These are phyloP conservation scores for Exidia glandulosa DNA, from an alignment of 768 basidiomycete genomes.

Conservation along the genomic window DNA sequence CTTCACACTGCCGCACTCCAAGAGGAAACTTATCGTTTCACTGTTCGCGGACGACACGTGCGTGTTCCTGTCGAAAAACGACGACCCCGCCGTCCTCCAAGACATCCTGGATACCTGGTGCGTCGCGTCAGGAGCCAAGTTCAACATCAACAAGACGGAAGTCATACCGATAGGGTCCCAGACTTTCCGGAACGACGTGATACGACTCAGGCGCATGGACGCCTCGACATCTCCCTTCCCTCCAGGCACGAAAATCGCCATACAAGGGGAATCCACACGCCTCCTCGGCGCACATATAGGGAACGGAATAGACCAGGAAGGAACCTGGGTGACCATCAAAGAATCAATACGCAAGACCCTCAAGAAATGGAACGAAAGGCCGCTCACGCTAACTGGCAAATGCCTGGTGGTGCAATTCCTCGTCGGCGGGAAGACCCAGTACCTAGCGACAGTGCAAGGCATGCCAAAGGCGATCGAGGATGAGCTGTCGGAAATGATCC, in stretches of 20 bases:
- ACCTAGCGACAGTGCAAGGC: conserved; percentile 22
- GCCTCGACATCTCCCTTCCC: conserved; percentile 6
- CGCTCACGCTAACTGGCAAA: conserved; percentile 21
- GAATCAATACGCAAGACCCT: conserved; percentile 18
- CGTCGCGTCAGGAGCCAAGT: conserved; percentile 28
- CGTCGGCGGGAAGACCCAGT: conserved; percentile 24
- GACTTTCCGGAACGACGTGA: conserved; percentile 9
- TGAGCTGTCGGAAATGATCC: conserved; percentile 10
- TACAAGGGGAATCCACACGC: conserved; percentile 18
- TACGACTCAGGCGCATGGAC: neutral
- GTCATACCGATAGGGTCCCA: conserved; percentile 23
- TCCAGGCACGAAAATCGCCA: conserved; percentile 13
- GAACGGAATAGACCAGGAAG: conserved; percentile 13
- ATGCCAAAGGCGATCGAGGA: conserved; percentile 22
- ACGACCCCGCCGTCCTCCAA: conserved; percentile 16
- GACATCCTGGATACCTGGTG: conserved; percentile 29
- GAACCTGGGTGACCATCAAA: conserved; percentile 17
- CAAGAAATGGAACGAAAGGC: conserved; percentile 14
- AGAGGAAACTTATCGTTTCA: conserved; percentile 13
- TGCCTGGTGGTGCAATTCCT: conserved; percentile 16
- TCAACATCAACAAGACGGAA: conserved; percentile 31
- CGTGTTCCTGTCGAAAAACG: conserved; percentile 20
- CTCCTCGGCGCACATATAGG: conserved; percentile 25
- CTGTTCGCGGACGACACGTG: conserved; percentile 35
- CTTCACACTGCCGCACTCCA: conserved; percentile 7